These are phyloP conservation scores for Hanseniaspora mollemarum DNA, from an alignment of 805 yeast genomes.

Conservation along the genomic window DNA sequence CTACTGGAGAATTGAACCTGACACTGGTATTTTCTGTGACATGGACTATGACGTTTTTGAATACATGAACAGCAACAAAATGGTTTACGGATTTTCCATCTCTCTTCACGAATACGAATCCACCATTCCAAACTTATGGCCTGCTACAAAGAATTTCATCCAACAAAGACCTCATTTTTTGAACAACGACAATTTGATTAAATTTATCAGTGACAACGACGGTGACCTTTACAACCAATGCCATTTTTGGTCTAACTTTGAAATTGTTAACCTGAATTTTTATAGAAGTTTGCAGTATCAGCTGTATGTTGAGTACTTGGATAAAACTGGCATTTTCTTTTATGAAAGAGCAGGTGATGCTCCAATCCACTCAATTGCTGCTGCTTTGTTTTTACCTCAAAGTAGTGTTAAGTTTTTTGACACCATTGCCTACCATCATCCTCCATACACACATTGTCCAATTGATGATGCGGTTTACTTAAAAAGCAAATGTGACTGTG, in stretches of 20 bases:
- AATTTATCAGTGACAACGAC: constrained; percentile 58
- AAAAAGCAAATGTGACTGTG: constrained; percentile 59
- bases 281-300: constrained; percentile 62
- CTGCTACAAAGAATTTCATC: constrained; percentile 53
- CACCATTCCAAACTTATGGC: constrained; percentile 72
- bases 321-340: constrained; percentile 67
- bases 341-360: constrained; percentile 93
- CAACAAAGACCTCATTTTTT: constrained; percentile 47
- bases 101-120: constrained; percentile 56
- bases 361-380: constrained; percentile 76
- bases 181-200: constrained; percentile 51
- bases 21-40: constrained; percentile 61
- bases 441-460: constrained; percentile 69
- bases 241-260: constrained; percentile 83
- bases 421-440: constrained; percentile 71
- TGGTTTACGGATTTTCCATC: constrained; percentile 67
- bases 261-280: constrained; percentile 61
- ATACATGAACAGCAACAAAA: constrained; percentile 64
- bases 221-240: constrained; percentile 70
- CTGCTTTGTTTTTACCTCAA: constrained; percentile 54
- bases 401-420: constrained; percentile 61
- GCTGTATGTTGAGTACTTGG: constrained; percentile 56
- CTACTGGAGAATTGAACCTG: constrained; percentile 93
- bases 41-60: constrained; percentile 68
- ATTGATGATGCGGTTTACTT: constrained; percentile 47